Base-by-base conservation (phyloP, 2,329 filamentous ascomycete species). In the Raffaelea ambrosiae region DNA sequence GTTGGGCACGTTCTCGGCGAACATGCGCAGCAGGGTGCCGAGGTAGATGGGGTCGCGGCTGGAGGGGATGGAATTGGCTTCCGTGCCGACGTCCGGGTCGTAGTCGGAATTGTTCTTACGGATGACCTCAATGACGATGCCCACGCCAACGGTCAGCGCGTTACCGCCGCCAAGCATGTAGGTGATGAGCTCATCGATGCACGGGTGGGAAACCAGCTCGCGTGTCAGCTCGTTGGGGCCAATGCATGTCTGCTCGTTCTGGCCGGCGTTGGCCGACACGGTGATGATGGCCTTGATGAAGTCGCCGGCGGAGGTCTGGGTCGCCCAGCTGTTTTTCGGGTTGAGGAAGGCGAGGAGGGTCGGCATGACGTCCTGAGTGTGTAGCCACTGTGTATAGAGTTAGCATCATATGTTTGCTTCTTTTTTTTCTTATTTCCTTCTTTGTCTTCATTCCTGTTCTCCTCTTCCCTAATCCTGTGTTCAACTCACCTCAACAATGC, bases 41-140 rank as follows among this genome's bases (percentile, higher is more conserved):
- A 98, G 78, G 61, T 97, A 98, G 57, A 98, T 98, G 4, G 93
- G 93, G 59, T 98, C 93, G 45, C 86, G 83, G 55, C 81, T 85
- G 1, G 89, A 91, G 0, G 91, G 91, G 47, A 83, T 73, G 3
- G 86, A 79, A 54, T 86, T 86, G 23, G 86, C 81, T 50, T 89
- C 88, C 43, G 85, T 81, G 52, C 90, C 83, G 57, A 90, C 86
- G 57, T 97, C 93, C 1, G 93, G 84, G 57, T 98, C 93, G 63
- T 98, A 98, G 66, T 98, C 93, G 0, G 93, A 97, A 64, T 98
- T 98, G 67, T 98, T 98, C 70, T 98, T 98, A 51, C 93, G 81
- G 62, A 98, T 98, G 41, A 98, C 93, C 67, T 98, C 93, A 54
- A 98, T 98, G 31, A 98, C 80, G 59, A 97, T 96, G 19, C 93